Conservation (phyloP, 2,329 filamentous ascomycete species). For the Cytospora leucostoma region DNA sequence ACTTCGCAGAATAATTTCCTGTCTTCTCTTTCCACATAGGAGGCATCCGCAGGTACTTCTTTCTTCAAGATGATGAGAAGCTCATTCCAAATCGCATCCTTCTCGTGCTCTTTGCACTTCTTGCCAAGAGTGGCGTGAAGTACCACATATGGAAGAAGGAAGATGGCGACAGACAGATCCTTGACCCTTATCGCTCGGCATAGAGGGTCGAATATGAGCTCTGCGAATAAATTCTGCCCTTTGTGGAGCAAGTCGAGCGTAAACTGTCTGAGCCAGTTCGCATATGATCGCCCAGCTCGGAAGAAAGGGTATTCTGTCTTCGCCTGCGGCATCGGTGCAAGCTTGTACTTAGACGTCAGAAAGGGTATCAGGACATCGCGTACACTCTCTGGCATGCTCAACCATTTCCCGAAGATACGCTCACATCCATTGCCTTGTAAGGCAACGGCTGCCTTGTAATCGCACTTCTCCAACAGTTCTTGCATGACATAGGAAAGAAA, state of each 20-base stretch:
- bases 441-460: constrained; percentile 62
- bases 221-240: constrained; percentile 71
- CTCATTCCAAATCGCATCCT: constrained; percentile 68
- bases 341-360: constrained; percentile 76
- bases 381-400: constrained; percentile 72
- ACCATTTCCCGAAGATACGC: constrained; percentile 72
- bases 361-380: constrained; percentile 87
- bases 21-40: constrained; percentile 68
- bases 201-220: constrained; percentile 78
- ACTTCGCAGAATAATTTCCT: constrained; percentile 87
- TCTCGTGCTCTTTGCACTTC: constrained; percentile 59
- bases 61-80: constrained; percentile 73
- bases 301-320: constrained; percentile 78
- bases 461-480: constrained; percentile 77
- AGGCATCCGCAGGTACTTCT: constrained; percentile 50
- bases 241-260: constrained; percentile 81
- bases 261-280: constrained; percentile 78
- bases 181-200: constrained; percentile 82
- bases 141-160: constrained; percentile 84
- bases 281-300: constrained; percentile 65
- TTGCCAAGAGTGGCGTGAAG: constrained; percentile 81
- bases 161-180: constrained; percentile 82
- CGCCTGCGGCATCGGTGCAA: constrained; percentile 62
- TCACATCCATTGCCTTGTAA: constrained; percentile 52
- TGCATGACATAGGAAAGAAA: constrained; percentile 96